Base-by-base conservation (phyloP, 176 grass and related monocot genomes). In the Oryza rufipogon region DNA sequence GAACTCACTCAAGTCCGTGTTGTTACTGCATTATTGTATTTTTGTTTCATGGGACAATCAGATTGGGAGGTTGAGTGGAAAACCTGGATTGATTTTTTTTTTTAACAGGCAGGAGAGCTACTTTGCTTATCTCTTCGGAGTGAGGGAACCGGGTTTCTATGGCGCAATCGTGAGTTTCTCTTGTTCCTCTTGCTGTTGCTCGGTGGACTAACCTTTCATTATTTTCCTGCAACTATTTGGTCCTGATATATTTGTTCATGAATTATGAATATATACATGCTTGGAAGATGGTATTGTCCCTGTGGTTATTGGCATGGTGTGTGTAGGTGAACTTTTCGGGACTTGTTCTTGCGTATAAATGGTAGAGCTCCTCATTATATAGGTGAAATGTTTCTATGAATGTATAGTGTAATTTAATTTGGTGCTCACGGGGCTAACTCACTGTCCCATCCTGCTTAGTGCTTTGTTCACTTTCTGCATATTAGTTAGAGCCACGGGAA, bases 101-200 rank as follows among this genome's bases (percentile, higher is more conserved):
- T 63, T 76, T 47, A 64, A 75, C 81, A 97, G 95, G 87, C 92
- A 97, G 87, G 95, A 97, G 87, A 97, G 95, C 82, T 97, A 91
- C 81, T 97, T 97, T 64, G 92, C 95, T 2, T 97, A 93, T 74
- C 87, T 95, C 44, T 97, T 97, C 74, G 91, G 95, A 11, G 95
- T 97, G 67, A 76, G 58, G 60, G 95, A 97, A 39, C 90, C 95
- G 3, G 95, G 95, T 23, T 97, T 98, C 83, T 95, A 90, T 25
- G 91, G 92, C 4, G 89, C 91, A 15, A 76, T 95, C 30, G 89
- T 97, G 81, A 91, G 94, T 85, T 64, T 64, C 7, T 68, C 10
- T 78, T 86, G 32, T 49, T 16, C 47, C 1, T 65, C 47, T 47
- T 82, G 11, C 12, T 67, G 20, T 23, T 72, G 32, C 7, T 20